These are phyloP conservation scores for Volvox carteri DNA, from an alignment of 163 green algal genomes.

Conservation along the genomic window DNA sequence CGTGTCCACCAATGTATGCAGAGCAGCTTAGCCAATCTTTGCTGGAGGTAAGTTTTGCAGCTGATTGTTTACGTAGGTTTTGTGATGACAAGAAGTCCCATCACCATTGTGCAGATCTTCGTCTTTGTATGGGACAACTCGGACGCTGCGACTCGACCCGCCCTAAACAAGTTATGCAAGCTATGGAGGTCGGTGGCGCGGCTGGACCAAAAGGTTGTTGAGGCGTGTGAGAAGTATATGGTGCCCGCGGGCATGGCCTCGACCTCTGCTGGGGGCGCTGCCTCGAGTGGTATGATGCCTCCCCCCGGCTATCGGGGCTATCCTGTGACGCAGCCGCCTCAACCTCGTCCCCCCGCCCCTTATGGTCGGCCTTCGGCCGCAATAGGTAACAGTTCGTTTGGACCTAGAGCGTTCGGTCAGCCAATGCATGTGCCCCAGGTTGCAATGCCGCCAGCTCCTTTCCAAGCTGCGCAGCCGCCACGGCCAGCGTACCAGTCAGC, in stretches of 20 bases:
- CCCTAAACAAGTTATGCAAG: constrained; percentile 53
- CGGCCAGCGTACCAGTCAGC: background rate
- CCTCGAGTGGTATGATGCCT: background rate
- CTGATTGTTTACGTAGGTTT: background rate
- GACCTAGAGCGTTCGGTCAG: background rate
- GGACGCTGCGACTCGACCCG: constrained; percentile 11
- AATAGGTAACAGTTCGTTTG: constrained; percentile 9
- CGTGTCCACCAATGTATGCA: background rate
- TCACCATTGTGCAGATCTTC: constrained; percentile 50
- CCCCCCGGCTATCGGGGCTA: constrained; percentile 25
- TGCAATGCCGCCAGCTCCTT: background rate
- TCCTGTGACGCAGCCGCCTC: constrained; percentile 5
- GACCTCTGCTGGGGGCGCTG: too few relatives aligned
- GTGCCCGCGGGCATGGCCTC: constrained; percentile 27
- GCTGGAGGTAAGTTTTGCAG: constrained; percentile 30
- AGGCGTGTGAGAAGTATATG: constrained; percentile 45
- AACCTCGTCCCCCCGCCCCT: background rate
- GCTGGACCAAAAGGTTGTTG: constrained; percentile 42
- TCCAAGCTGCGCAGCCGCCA: background rate
- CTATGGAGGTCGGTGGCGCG: constrained; percentile 15
- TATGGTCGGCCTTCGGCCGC: background rate
- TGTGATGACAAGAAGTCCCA: background rate
- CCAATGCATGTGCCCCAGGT: background rate
- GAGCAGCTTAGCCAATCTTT: constrained; percentile 27
- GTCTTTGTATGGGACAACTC: constrained; percentile 50